Evolutionary conservation across 768 basidiomycete species (phyloP), one percentile per base, ranked within the genome.

Genomic region (Phylloporus arenicola): DNA sequence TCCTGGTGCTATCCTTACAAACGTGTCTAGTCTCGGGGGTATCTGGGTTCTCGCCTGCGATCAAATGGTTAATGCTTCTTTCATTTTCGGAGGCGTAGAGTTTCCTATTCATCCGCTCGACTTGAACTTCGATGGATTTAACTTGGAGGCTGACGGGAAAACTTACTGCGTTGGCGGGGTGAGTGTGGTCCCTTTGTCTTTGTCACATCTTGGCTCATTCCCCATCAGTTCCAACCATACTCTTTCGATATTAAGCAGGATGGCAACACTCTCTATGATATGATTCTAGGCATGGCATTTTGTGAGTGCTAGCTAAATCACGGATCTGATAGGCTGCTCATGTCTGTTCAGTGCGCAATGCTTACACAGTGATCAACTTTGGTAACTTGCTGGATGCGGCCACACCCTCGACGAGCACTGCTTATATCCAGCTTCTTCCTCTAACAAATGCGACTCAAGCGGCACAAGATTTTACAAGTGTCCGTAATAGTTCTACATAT

Each of bases 201-300:
- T 16, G 9, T 9, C 10, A 27, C 13, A 19, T 35, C 33, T 3
- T 44, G 40, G 45, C 25, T 43, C 8, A 55, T 49, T 38, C 14
- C 19, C 17, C 22, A 19, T 51, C 19, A 86, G 85, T 88, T 87
- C 70, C 86, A 88, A 56, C 85, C 86, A 6, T 77, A 80, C 38
- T 75, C 77, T 8, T 79, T 75, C 42, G 70, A 76, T 43, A 70
- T 75, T 25, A 72, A 64, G 25, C 13, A 48, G 2, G 25, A 22
- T 0, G 38, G 39, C 8, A 33, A 51, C 1, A 47, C 56, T 24
- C 13, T 50, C 35, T 87, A 74, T 54, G 85, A 87, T 59, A 75
- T 83, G 63, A 76, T 88, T 40, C 71, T 88, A 40, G 86, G 86
- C 48, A 87, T 87, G 83, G 75, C 79, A 9, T 87, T 86, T 69